Evolutionary conservation across 2,329 filamentous ascomycete genomes (phyloP).

Genomic region (Stagonosporopsis tanaceti): DNA sequence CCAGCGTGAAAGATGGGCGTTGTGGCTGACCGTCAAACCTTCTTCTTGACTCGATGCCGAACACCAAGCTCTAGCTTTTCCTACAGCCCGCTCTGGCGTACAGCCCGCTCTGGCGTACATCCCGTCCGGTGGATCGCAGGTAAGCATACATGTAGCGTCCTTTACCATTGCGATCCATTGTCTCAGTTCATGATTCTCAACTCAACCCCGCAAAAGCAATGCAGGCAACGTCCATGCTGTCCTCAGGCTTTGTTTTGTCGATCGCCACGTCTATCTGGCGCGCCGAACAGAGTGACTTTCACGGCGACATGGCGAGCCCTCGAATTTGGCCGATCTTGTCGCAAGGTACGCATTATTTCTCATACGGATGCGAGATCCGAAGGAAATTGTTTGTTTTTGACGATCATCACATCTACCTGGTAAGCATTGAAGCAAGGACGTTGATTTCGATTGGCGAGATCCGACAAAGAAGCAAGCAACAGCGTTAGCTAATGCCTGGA

Average conservation of each 20-base stretch:
- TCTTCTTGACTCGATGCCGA: conserved; percentile 7
- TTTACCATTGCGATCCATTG: conserved; percentile 4
- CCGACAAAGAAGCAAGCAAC: not conserved
- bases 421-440: conserved; percentile 5
- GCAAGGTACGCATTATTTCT: not conserved
- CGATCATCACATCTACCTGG: not conserved
- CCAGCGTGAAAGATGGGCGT: conserved; percentile 2
- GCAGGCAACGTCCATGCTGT: not conserved
- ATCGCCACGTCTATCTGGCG: conserved; percentile 3
- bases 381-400: conserved; percentile 1
- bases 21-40: conserved; percentile 11
- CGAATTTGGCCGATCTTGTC: not conserved
- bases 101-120: conserved; percentile 11
- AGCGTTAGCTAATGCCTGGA: not conserved
- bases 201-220: not conserved
- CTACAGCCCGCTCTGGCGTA: not conserved
- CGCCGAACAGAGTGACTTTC: not conserved
- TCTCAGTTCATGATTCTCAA: not conserved
- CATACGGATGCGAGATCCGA: not conserved
- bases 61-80: conserved; percentile 2
- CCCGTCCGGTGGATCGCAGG: conserved; percentile 4
- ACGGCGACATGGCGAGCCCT: not conserved
- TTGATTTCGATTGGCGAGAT: conserved; percentile 11
- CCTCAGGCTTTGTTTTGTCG: not conserved
- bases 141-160: not conserved